phyloP scores from a whole-genome alignment of 257 asterid genomes.

The Nicotiana otophora region DNA sequence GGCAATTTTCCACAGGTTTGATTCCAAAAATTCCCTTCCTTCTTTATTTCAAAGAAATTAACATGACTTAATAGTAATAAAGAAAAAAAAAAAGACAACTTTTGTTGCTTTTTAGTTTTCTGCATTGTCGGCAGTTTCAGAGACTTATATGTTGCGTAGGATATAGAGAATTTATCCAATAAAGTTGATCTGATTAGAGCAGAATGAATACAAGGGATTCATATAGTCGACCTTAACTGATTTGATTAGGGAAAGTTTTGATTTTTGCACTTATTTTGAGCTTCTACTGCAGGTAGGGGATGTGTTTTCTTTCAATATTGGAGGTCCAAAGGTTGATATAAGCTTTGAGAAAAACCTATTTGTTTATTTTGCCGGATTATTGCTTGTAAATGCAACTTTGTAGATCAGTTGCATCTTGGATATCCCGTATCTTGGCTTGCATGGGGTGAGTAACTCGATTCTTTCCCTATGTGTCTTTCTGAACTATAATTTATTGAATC shows the following conservation, averaged over 20 bases:
- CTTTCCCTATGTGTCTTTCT: not conserved
- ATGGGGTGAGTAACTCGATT: slow-evolving; percentile 73
- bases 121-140: not conserved
- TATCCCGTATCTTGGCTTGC: slow-evolving; percentile 56
- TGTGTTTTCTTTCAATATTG: not conserved
- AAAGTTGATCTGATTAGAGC: not conserved
- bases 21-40: not conserved
- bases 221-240: not conserved
- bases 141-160: too few relatives aligned
- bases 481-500: not conserved
- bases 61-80: not conserved
- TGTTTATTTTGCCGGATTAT: not conserved
- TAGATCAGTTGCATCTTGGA: slow-evolving; percentile 42
- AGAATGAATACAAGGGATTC: not conserved
- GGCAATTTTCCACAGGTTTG: not conserved
- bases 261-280: not conserved
- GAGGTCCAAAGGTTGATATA: slow-evolving; percentile 4
- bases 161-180: not conserved
- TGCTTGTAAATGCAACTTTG: slow-evolving; percentile 21
- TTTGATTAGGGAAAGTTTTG: not conserved
- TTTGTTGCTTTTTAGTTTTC: not conserved
- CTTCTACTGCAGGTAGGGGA: not conserved
- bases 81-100: not conserved
- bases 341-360: slow-evolving; percentile 10
- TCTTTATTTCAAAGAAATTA: not conserved